phyloP scores from a whole-genome alignment of 2,329 filamentous ascomycete genomes.

The Alternaria sp. region DNA sequence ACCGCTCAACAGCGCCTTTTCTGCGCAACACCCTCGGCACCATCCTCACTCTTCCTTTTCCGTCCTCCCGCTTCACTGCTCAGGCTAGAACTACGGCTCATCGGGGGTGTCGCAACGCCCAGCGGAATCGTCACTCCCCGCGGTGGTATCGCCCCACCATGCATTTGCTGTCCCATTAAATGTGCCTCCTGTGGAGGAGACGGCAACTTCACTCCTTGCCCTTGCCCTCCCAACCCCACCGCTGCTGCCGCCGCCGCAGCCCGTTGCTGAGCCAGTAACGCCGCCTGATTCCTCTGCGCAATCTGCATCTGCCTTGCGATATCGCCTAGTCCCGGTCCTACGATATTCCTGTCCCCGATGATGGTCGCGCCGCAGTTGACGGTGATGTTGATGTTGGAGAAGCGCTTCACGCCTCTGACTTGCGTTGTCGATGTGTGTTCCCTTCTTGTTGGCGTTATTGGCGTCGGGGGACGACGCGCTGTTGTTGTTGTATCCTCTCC shows the following conservation, averaged over 20 bases:
- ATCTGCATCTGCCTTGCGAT: conserved; percentile 46
- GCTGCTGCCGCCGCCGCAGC: not conserved
- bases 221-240: not conserved
- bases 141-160: too few species aligned
- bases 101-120: conserved; percentile 33
- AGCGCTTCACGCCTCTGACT: conserved; percentile 14
- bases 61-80: conserved; percentile 26
- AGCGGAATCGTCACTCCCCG: too few species aligned
- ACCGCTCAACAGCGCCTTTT: conserved; percentile 31
- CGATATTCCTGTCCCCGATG: conserved; percentile 47
- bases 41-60: conserved; percentile 44
- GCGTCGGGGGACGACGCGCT: not conserved
- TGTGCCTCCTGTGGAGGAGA: too few species aligned
- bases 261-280: conserved; percentile 23
- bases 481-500: too few species aligned
- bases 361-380: conserved; percentile 48
- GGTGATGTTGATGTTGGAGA: conserved; percentile 40
- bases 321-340: conserved; percentile 44
- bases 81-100: conserved; percentile 40
- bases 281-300: conserved; percentile 36
- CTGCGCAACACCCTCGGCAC: conserved; percentile 16
- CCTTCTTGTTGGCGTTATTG: not conserved
- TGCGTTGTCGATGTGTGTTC: conserved; percentile 15
- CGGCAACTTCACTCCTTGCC: not conserved
- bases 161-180: too few species aligned